Conservation (phyloP, 1,284 basidiomycete genomes). For the Sphagnurus paluster region DNA sequence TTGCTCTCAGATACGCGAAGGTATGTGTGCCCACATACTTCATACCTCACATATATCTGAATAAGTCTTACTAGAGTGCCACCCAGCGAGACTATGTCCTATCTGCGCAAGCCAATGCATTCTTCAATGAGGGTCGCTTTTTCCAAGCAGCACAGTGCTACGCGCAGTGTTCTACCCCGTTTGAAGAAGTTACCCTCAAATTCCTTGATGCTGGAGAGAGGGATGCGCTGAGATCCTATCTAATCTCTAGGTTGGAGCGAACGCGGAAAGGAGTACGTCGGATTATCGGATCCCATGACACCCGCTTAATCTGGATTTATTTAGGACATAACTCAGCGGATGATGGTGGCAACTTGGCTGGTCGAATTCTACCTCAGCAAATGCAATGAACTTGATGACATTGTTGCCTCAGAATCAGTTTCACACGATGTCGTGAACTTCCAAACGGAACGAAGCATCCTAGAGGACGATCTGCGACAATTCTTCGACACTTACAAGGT, state of each 20-base stretch:
- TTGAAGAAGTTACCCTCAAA: slow-evolving; percentile 91
- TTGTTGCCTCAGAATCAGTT: slow-evolving; percentile 80
- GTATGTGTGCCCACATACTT: slow-evolving; percentile 35
- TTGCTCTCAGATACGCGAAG: slow-evolving; percentile 82
- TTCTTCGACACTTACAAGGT: slow-evolving; percentile 95
- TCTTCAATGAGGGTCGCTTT: slow-evolving; percentile 80
- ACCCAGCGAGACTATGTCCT: slow-evolving; percentile 85
- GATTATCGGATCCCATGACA: no score
- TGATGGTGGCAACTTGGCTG: slow-evolving; percentile 99
- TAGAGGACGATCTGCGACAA: slow-evolving; percentile 91
- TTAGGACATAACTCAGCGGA: slow-evolving; percentile 89
- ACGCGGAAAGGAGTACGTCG: slow-evolving; percentile 72
- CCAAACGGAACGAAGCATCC: slow-evolving; percentile 75
- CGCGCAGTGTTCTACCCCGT: slow-evolving; percentile 84
- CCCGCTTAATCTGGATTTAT: no score
- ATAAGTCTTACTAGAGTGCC: slow-evolving; percentile 55
- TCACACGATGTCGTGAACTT: slow-evolving; percentile 88
- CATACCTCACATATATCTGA: not conserved
- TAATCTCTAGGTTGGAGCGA: slow-evolving; percentile 85
- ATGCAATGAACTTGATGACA: slow-evolving; percentile 94
- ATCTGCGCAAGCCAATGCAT: slow-evolving; percentile 83
- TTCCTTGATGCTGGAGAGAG: slow-evolving; percentile 90
- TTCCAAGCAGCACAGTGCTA: slow-evolving; percentile 93
- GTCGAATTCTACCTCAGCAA: slow-evolving; percentile 97
- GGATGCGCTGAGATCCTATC: slow-evolving; percentile 91